phyloP scores from a whole-genome alignment of 106 monocot species.

The Xerophyta viscosa region DNA sequence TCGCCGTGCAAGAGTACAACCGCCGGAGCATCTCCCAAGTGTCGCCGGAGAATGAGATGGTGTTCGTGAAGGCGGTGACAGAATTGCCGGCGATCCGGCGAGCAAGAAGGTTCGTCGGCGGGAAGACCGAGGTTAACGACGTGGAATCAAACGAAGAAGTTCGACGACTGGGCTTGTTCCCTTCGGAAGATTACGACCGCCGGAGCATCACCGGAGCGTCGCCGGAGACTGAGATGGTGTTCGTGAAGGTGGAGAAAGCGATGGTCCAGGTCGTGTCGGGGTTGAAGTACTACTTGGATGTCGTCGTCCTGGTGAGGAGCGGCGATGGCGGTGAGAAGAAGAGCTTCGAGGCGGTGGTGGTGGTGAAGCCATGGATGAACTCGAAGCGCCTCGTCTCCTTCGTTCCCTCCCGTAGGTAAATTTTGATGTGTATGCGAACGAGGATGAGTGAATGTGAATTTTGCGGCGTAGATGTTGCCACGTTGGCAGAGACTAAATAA shows the following conservation, averaged over 20 bases:
- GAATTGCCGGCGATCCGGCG: too few species aligned
- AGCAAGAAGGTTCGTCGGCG: conserved; percentile 14
- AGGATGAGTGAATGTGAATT: too few species aligned
- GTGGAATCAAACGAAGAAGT: conserved; percentile 26
- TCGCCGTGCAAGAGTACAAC: conserved; percentile 23
- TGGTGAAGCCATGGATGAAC: conserved; percentile 35
- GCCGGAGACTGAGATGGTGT: conserved; percentile 2
- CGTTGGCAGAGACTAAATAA: too few species aligned
- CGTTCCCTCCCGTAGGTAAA: conserved; percentile 13
- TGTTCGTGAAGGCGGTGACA: not conserved
- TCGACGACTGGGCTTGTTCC: conserved; percentile 32
- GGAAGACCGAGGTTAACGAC: conserved; percentile 16
- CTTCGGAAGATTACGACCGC: conserved; percentile 35
- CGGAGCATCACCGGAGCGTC: not conserved
- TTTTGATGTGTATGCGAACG: too few species aligned
- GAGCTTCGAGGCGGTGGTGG: conserved; percentile 37
- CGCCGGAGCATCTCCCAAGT: not conserved
- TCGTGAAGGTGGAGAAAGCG: conserved; percentile 21
- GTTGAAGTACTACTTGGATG: conserved; percentile 26
- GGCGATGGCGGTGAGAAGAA: not conserved
- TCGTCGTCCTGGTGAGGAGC: not conserved
- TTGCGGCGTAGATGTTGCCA: too few species aligned
- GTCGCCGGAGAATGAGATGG: not conserved
- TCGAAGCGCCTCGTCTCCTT: conserved; percentile 33
- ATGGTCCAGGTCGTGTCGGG: conserved; percentile 35